These are phyloP conservation scores for Penicillium carneum DNA, from an alignment of 2,329 filamentous ascomycete genomes.

Conservation along the genomic window DNA sequence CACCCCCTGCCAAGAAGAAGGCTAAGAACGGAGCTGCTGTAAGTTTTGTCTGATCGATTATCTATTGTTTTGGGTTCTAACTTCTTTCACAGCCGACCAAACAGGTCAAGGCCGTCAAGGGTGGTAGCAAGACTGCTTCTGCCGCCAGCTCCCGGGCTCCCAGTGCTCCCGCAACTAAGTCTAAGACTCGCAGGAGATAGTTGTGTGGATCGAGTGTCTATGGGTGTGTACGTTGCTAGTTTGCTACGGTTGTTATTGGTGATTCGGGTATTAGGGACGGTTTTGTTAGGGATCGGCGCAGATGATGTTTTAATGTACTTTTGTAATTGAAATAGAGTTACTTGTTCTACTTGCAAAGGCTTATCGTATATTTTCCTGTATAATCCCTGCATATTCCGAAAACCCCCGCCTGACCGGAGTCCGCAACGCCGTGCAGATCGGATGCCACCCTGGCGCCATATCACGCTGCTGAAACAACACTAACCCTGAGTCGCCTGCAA, in stretches of 20 bases:
- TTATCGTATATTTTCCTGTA: slow-evolving; percentile 25
- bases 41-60: slow-evolving; percentile 45
- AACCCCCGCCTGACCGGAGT: slow-evolving; percentile 21
- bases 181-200: slow-evolving; percentile 60
- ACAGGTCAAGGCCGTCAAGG: slow-evolving; percentile 85
- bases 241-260: slow-evolving; percentile 15
- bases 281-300: slow-evolving; percentile 29
- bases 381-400: neutral
- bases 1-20: slow-evolving; percentile 93
- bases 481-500: slow-evolving; percentile 11
- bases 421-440: slow-evolving; percentile 23
- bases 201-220: slow-evolving; percentile 8
- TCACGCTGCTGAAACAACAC: slow-evolving; percentile 14
- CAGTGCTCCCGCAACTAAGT: slow-evolving; percentile 72
- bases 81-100: slow-evolving; percentile 74
- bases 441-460: slow-evolving; percentile 17
- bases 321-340: slow-evolving; percentile 28
- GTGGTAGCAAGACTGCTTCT: slow-evolving; percentile 76
- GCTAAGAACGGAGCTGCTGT: slow-evolving; percentile 88
- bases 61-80: slow-evolving; percentile 15
- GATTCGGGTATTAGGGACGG: slow-evolving; percentile 17
- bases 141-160: slow-evolving; percentile 81
- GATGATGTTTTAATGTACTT: slow-evolving; percentile 25
- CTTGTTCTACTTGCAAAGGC: slow-evolving; percentile 17
- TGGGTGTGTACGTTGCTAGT: slow-evolving; percentile 8